Conservation (phyloP, 805 yeast genomes). For the Kurtzmaniella fragi region DNA sequence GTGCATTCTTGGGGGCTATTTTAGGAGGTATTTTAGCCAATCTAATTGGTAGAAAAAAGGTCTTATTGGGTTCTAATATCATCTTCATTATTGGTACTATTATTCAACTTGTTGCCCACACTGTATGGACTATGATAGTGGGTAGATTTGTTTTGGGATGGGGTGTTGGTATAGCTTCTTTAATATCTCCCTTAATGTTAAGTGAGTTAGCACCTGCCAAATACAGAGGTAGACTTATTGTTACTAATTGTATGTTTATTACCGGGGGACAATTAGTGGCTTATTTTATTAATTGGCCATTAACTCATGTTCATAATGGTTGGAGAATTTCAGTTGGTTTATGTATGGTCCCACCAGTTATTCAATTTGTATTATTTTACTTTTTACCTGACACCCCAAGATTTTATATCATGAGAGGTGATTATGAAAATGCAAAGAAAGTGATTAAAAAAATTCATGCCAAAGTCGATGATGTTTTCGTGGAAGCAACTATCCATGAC, state of each 20-base stretch:
- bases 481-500: conserved; percentile 65
- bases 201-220: conserved; percentile 89
- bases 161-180: conserved; percentile 93
- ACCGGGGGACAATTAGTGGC: conserved; percentile 96
- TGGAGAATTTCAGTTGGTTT: conserved; percentile 93
- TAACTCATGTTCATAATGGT: conserved; percentile 67
- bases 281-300: conserved; percentile 89
- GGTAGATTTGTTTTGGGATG: conserved; percentile 94
- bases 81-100: conserved; percentile 81
- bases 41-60: conserved; percentile 76
- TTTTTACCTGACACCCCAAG: conserved; percentile 97
- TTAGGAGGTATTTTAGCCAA: conserved; percentile 83
- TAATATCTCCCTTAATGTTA: conserved; percentile 90
- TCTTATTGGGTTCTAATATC: conserved; percentile 75
- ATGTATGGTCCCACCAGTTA: conserved; percentile 78
- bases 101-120: conserved; percentile 74
- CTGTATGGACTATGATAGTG: conserved; percentile 85
- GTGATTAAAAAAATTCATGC: conserved; percentile 63
- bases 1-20: conserved; percentile 79
- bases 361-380: conserved; percentile 70
- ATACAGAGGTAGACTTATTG: conserved; percentile 87
- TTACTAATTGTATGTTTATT: conserved; percentile 80
- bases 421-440: conserved; percentile 56
- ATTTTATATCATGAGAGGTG: conserved; percentile 69
- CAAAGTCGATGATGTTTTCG: conserved; percentile 57